phyloP scores from a whole-genome alignment of 2,329 filamentous ascomycete species.

The Fusarium verrucosum region DNA sequence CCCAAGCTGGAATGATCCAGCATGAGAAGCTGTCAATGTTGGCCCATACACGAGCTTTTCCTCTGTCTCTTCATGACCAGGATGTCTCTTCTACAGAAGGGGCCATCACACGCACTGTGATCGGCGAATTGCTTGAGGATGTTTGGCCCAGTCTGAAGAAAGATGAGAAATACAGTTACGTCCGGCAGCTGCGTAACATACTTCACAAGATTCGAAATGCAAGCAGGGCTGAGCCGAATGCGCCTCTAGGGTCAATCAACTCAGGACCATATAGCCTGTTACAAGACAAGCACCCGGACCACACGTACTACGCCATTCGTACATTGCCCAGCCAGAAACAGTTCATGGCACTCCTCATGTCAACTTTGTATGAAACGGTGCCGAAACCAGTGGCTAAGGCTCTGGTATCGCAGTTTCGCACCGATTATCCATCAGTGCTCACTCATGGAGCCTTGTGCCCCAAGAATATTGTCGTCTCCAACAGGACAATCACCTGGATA shows the following conservation, averaged over 20 bases:
- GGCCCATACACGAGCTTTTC: constrained; percentile 20
- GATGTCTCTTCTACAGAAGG: constrained; percentile 4
- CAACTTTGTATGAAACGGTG: constrained; percentile 41
- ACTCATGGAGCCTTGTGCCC: constrained; percentile 44
- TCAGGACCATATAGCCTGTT: constrained; percentile 40
- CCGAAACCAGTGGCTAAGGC: constrained; percentile 37
- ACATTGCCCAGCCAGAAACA: constrained; percentile 16
- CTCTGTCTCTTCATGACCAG: constrained; percentile 16
- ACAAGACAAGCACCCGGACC: constrained; percentile 42
- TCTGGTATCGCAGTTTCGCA: constrained; percentile 32
- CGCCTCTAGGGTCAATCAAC: constrained; percentile 31
- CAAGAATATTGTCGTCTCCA: constrained; percentile 44
- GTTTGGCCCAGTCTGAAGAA: constrained; percentile 41
- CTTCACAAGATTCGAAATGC: constrained; percentile 37
- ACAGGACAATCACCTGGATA: constrained; percentile 39
- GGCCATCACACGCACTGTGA: constrained; percentile 12
- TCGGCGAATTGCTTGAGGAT: constrained; percentile 45
- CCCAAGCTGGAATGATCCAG: constrained; percentile 34
- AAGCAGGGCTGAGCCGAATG: not conserved
- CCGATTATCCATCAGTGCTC: constrained; percentile 31
- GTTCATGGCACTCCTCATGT: constrained; percentile 43
- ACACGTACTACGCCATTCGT: constrained; percentile 46
- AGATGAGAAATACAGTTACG: constrained; percentile 37
- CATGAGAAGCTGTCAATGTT: constrained; percentile 25
- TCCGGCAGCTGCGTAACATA: constrained; percentile 43